Percentiles rank a stretch among this genome's conserved stretches.
Evolutionary conservation across 163 green algal genomes (phyloP).

Genomic region (Chlamydomonas reinhardtii): DNA sequence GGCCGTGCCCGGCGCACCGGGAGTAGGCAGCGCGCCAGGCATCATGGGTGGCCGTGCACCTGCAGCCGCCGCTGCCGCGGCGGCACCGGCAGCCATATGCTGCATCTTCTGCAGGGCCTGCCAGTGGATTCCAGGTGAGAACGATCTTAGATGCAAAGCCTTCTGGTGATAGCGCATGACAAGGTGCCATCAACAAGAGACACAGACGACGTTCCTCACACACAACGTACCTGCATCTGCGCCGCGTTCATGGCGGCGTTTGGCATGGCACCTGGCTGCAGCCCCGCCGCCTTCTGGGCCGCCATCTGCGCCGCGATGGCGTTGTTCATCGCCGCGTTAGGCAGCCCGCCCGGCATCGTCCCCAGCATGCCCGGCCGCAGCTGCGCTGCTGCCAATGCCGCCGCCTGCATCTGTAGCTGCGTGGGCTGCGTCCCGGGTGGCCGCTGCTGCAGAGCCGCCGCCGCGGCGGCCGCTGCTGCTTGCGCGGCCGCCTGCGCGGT

Average conservation of each 20-base stretch:
- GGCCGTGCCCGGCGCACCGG: not conserved
- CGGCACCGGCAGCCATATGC: slow-evolving; percentile 5
- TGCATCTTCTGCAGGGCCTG: slow-evolving; percentile 41
- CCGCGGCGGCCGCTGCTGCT: not conserved
- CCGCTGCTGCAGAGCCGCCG: slow-evolving; percentile 6
- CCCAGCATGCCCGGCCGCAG: slow-evolving; percentile 30
- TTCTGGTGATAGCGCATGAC: too few species aligned
- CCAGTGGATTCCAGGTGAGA: too few species aligned
- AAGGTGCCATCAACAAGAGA: too few species aligned
- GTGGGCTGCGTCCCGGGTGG: slow-evolving; percentile 13
- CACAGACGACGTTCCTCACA: too few species aligned
- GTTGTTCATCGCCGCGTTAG: not conserved
- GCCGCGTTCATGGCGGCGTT: slow-evolving; percentile 15
- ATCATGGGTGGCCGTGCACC: slow-evolving; percentile 5
- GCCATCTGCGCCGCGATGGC: slow-evolving; percentile 39
- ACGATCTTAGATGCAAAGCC: too few species aligned
- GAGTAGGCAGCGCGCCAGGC: slow-evolving; percentile 13
- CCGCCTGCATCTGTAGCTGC: slow-evolving; percentile 36
- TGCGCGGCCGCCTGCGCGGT: not conserved
- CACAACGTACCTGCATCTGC: slow-evolving; percentile 11
- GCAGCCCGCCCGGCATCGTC: slow-evolving; percentile 14
- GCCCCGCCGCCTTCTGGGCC: slow-evolving; percentile 31
- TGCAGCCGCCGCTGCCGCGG: not conserved
- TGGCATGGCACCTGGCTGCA: slow-evolving; percentile 28
- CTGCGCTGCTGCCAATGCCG: slow-evolving; percentile 5